A percentile compares a stretch with the other conserved stretches of the same genome.
Evolutionary conservation across 2,329 filamentous ascomycete species (phyloP).

Genomic region (Xylariaceae sp.): DNA sequence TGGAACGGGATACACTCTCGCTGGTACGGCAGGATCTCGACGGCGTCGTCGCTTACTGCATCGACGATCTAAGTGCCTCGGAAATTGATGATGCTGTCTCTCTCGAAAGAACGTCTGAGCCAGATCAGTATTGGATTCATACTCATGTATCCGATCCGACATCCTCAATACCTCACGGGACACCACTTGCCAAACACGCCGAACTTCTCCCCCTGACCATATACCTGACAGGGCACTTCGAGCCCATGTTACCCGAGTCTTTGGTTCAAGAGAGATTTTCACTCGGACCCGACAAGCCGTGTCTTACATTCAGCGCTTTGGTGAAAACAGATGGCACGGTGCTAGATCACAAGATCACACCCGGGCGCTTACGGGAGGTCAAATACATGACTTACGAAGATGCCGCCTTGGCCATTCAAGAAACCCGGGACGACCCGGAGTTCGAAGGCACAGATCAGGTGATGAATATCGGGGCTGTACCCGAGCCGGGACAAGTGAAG

Average conservation of each 20-base stretch:
- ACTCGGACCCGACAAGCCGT: conserved; percentile 40
- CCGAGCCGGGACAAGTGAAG: conserved; percentile 17
- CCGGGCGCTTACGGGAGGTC: conserved; percentile 47
- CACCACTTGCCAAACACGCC: conserved; percentile 52
- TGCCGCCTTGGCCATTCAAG: conserved; percentile 36
- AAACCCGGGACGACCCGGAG: conserved; percentile 21
- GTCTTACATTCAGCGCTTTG: conserved; percentile 55
- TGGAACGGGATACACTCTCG: conserved; percentile 36
- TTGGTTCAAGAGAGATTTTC: conserved; percentile 46
- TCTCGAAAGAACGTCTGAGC: conserved; percentile 48
- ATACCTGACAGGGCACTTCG: conserved; percentile 51
- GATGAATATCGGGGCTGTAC: conserved; percentile 28
- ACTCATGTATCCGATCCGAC: conserved; percentile 73
- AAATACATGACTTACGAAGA: conserved; percentile 48
- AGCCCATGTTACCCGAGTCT: conserved; percentile 50
- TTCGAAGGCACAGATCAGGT: conserved; percentile 7
- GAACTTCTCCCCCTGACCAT: conserved; percentile 52
- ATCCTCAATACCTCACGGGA: conserved; percentile 55
- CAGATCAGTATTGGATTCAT: conserved; percentile 64
- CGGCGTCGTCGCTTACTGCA: conserved; percentile 58
- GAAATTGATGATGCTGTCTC: conserved; percentile 79
- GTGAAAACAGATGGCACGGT: conserved; percentile 46
- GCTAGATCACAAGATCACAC: conserved; percentile 46
- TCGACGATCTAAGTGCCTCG: conserved; percentile 58
- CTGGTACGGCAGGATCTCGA: conserved; percentile 52